Percentiles rank a stretch among this genome's conserved stretches.
Conservation (phyloP, 2,329 filamentous ascomycete genomes). For the Aureobasidium uvarum region DNA sequence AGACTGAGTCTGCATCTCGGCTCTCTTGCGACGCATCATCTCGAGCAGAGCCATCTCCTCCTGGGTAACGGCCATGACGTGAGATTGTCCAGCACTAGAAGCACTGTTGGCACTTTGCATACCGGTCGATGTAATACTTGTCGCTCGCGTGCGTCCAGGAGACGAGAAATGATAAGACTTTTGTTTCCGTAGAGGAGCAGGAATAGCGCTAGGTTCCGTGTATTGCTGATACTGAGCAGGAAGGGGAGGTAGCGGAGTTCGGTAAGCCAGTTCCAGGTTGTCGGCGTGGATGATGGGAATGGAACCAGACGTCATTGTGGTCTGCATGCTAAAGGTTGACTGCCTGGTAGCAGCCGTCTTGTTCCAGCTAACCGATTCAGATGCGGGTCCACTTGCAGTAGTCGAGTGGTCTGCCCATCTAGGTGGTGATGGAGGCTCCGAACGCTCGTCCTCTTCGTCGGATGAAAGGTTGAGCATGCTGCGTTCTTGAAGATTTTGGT, state of each 20-base stretch:
- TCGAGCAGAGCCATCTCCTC: slow-evolving; percentile 52
- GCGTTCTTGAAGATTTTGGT: slow-evolving; percentile 17
- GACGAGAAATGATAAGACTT: slow-evolving; percentile 16
- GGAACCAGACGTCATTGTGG: slow-evolving; percentile 33
- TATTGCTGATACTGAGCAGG: slow-evolving; percentile 19
- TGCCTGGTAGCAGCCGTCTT: slow-evolving; percentile 23
- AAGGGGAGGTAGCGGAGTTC: slow-evolving; percentile 29
- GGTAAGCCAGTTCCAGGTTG: slow-evolving; percentile 24
- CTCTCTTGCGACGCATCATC: slow-evolving; percentile 51
- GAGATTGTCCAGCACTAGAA: slow-evolving; percentile 26
- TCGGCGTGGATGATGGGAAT: slow-evolving; percentile 33
- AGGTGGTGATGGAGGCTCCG: slow-evolving; percentile 24
- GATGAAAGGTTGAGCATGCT: slow-evolving; percentile 28
- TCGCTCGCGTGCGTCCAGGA: slow-evolving; percentile 11
- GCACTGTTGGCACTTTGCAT: slow-evolving; percentile 24
- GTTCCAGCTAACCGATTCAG: slow-evolving; percentile 12
- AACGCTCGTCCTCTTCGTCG: slow-evolving; percentile 38
- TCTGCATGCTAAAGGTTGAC: slow-evolving; percentile 30
- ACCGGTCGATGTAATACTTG: slow-evolving; percentile 11
- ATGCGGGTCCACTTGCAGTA: not conserved
- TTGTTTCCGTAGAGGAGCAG: slow-evolving; percentile 15
- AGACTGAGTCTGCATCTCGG: slow-evolving; percentile 30
- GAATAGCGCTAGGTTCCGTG: not conserved
- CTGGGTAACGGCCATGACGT: slow-evolving; percentile 49
- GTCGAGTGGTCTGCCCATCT: slow-evolving; percentile 27